Evolutionary conservation across 2,329 filamentous ascomycete genomes (phyloP).

Genomic region (Trichoderma harzianum): DNA sequence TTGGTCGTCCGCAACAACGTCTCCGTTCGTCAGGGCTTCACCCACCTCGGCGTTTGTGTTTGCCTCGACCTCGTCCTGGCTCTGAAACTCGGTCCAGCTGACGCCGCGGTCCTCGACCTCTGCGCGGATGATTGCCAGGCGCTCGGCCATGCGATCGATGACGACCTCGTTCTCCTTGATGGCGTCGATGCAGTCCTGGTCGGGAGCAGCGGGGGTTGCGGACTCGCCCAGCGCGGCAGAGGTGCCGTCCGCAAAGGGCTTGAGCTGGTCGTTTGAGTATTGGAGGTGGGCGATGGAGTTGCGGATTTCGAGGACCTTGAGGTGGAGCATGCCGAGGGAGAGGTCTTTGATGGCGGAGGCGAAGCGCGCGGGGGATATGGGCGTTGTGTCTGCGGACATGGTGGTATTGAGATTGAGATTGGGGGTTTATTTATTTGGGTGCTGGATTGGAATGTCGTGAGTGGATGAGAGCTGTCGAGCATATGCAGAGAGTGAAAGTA

Average conservation of each 20-base stretch:
- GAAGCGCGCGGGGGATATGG: conserved; percentile 62
- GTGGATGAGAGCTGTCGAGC: neutral
- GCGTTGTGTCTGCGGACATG: conserved; percentile 62
- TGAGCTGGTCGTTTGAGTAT: conserved; percentile 69
- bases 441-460: neutral
- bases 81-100: conserved; percentile 56
- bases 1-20: neutral
- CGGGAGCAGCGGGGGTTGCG: conserved; percentile 41
- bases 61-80: conserved; percentile 37
- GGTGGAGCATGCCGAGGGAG: conserved; percentile 62
- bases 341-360: conserved; percentile 65
- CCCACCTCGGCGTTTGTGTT: conserved; percentile 25
- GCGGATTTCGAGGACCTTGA: conserved; percentile 72
- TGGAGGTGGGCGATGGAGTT: conserved; percentile 73
- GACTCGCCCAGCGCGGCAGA: conserved; percentile 29
- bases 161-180: conserved; percentile 69
- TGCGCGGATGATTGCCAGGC: conserved; percentile 58
- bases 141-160: conserved; percentile 63
- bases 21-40: conserved; percentile 1
- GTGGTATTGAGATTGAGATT: neutral
- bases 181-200: conserved; percentile 70
- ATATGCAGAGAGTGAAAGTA: neutral
- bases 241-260: conserved; percentile 59
- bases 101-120: conserved; percentile 61
- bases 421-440: neutral